These are phyloP conservation scores for Serendipita sp. DNA, from an alignment of 768 basidiomycete species.

Conservation along the genomic window DNA sequence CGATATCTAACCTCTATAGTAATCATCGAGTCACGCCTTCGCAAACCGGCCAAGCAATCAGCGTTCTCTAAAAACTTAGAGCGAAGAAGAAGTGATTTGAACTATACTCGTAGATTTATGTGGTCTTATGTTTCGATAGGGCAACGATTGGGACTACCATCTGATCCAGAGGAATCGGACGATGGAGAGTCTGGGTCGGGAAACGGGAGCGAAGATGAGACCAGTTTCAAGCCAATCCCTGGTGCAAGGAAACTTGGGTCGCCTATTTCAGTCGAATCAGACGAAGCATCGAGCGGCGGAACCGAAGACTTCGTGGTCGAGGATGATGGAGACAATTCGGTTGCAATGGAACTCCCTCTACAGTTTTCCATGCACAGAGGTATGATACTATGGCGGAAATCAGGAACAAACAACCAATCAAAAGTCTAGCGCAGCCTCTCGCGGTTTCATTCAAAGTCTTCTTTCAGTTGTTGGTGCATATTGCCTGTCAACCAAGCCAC, in stretches of 20 bases:
- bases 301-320: neutral
- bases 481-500: constrained; percentile 3
- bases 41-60: neutral
- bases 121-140: neutral
- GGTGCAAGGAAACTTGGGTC: neutral
- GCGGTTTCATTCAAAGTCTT: neutral
- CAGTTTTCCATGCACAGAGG: neutral
- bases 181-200: neutral
- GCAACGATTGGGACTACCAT: neutral
- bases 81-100: neutral
- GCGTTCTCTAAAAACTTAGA: neutral
- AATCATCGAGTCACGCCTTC: neutral
- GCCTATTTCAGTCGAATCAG: neutral
- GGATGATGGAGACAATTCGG: neutral
- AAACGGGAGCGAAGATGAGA: neutral
- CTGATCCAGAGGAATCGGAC: neutral
- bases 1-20: neutral
- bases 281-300: neutral
- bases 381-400: no score
- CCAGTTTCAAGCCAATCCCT: neutral
- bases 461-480: constrained; percentile 2
- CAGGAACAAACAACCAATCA: no score
- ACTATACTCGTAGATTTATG: neutral
- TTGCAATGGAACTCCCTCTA: neutral
- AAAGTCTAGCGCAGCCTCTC: neutral